Base-by-base conservation (phyloP, 305 asterid genomes). In the Caryopteris hybrid region DNA sequence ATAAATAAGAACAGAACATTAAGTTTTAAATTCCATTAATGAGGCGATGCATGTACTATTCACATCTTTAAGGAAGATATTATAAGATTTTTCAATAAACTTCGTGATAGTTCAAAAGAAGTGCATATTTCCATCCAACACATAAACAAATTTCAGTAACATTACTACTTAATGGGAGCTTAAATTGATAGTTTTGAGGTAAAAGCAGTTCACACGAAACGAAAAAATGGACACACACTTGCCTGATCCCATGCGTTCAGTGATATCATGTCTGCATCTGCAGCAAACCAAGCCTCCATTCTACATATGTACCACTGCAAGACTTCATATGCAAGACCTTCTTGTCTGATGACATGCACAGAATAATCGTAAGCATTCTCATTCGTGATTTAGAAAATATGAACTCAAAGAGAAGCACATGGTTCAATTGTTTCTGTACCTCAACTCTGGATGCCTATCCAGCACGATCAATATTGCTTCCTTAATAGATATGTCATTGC, bases 281-380 rank as follows among this genome's bases (percentile, higher is more conserved):
- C 96, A 79, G 97, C 97, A 82, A 94, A 94, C 99, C 99, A 94
- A 45, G 99, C 99, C 79, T 94, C 99, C 97, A 94, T 94, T 85
- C 99, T 82, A 76, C 97, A 91, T 52, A 94, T 78, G 84, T 79
- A 94, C 99, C 99, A 94, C 74, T 94, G 96, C 80, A 91, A 67
- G 67, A 94, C 99, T 82, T 94, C 88, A 65, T 78, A 74, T 10
- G 97, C 93, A 25, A 87, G 86, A 59, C 96, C 99, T 76, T 81
- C 80, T 85, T 81, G 96, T 81, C 99, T 93, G 78, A 66, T 18
- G 57, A 34, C 62, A 67, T 29, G 54, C 60, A 77, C 66, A 56
- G 43, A 46, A 58, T 45, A 22, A 10, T 43, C 46, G 51, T 79
- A 33, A 78, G 66, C 48, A 72, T 68, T 61, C 3, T 17, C 46